phyloP scores from a whole-genome alignment of 441 rosid genomes.

The Croton setiger region DNA sequence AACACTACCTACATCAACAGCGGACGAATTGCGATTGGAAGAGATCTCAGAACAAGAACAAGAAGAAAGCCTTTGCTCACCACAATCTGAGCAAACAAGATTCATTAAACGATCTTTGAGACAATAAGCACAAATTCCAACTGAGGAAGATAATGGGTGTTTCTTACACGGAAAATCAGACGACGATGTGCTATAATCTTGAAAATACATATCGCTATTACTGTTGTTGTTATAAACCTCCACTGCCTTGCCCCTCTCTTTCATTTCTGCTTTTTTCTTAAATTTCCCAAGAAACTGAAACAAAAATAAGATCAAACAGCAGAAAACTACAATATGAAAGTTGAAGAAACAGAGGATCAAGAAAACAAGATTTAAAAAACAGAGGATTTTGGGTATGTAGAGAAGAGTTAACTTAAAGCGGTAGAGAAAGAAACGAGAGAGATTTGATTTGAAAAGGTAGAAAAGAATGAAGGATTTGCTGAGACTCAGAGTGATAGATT shows the following conservation, averaged over 20 bases:
- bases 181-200: conserved; percentile 43
- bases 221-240: conserved; percentile 36
- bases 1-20: conserved; percentile 59
- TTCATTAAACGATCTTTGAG: conserved; percentile 79
- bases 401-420: conserved; percentile 8
- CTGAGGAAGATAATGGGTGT: conserved; percentile 72
- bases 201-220: conserved; percentile 26
- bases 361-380: not conserved
- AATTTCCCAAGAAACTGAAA: not conserved
- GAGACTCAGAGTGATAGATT: not conserved
- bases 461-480: conserved; percentile 7
- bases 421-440: not conserved
- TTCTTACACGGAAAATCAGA: conserved; percentile 76
- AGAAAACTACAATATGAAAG: not conserved
- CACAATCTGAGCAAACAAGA: conserved; percentile 90
- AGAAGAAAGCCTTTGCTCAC: conserved; percentile 90
- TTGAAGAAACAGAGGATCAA: not conserved
- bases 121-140: conserved; percentile 85
- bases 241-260: conserved; percentile 80
- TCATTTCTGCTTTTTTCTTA: conserved; percentile 41
- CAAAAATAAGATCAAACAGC: too few species aligned
- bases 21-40: conserved; percentile 55
- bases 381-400: not conserved
- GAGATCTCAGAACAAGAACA: conserved; percentile 85
- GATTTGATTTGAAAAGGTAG: not conserved